Base-by-base conservation (phyloP, 2,329 filamentous ascomycete genomes). In the Cladosporium halotolerans region DNA sequence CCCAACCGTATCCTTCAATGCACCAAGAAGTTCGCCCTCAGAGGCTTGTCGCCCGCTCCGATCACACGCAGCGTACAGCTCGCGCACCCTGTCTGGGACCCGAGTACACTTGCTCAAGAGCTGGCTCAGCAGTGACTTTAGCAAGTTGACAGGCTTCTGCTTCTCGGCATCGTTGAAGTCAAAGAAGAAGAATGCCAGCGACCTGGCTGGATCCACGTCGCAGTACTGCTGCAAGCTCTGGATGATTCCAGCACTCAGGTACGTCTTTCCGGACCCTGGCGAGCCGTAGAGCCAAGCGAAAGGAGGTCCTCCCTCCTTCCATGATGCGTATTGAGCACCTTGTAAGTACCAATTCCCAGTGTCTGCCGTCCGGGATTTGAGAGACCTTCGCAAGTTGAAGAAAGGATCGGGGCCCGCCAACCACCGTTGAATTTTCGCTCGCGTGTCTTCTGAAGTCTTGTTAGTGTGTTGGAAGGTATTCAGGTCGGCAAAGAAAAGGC, bases 161-260 rank as follows among this genome's bases (percentile, higher is more conserved):
- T 74, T 75, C 28, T 63, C 45, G 0, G 7, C 38, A 45, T 74
- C 65, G 4, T 65, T 72, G 59, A 75, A 75, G 51, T 65, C 60
- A 39, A 68, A 67, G 55, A 57, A 67, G 46, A 67, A 68, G 53
- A 66, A 66, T 9, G 55, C 55, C 1, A 51, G 57, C 10, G 59
- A 60, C 14, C 49, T 57, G 0, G 42, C 45, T 41, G 51, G 16
- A 19, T 62, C 44, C 9, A 55, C 19, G 4, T 53, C 18, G 23
- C 45, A 47, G 11, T 52, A 9, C n/a, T 41, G 4, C 13, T 52
- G 33, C 46, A 68, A 8, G 36, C 46, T 40, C 9, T 55, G n/a
- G 41, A 57, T 42, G 11, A 57, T 48, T 3, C 18, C 45, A 9
- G 55, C 52, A 46, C 53, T 55, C 4, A 57, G 45, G 53, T 55